Base-by-base conservation (phyloP, 2,329 filamentous ascomycete genomes). In the Colletotrichum camelliae region DNA sequence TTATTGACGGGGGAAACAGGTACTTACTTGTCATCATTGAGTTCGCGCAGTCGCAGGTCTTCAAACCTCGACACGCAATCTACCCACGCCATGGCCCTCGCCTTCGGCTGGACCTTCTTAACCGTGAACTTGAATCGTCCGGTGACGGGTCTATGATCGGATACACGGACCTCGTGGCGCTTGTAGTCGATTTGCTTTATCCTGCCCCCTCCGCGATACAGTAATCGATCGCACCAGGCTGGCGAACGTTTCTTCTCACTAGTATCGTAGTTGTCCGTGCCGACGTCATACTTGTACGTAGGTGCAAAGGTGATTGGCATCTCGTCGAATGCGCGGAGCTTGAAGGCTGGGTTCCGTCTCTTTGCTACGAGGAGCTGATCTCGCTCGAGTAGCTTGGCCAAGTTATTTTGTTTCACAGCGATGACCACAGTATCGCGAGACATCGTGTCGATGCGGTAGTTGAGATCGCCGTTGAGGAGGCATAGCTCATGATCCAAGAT, bases 221-320 rank as follows among this genome's bases (percentile, higher is more conserved):
- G 87, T 48, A 99, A 86, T 43, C 97, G 92, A 86, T 99, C 97
- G 83, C 97, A 99, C 97, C 97, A 99, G 1, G 97, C 97, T 0
- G 97, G 97, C 27, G 95, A 94, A 66, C 97, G 92, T 84, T 95
- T 95, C 89, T 99, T 99, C 84, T 99, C 97, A 80, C 94, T 96
- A 1, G 94, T 94, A 83, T 99, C 97, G 84, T 98, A 99, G 8
- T 92, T 94, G 82, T 98, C 96, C 0, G 95, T 97, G 18, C 96
- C 96, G 1, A 98, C 95, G 80, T 99, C 97, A 83, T 99, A 99
- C 84, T 99, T 99, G 88, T 99, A 99, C 0, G 97, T 99, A 1
- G 97, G 97, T 9, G 95, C 93, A 83, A 99, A 99, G 0, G 92
- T 94, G 80, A 99, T 98, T 1, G 94, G 94, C 71, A 94, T 89